Conservation (phyloP, 169 alveolate species). For the Plasmodium inui region DNA sequence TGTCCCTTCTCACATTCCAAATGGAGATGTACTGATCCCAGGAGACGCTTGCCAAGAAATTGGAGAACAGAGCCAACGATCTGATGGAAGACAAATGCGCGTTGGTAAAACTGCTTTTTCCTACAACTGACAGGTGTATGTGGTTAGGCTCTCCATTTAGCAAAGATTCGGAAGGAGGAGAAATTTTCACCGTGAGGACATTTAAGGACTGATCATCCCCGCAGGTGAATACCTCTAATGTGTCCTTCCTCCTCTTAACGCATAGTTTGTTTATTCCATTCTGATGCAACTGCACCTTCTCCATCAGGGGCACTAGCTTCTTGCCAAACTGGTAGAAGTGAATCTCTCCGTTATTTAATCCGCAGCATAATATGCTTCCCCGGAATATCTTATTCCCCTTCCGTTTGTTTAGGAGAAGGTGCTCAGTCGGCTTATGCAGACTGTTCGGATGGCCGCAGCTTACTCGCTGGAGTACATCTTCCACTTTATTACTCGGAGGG, state of each 20-base stretch:
- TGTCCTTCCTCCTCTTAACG: constrained; percentile 3
- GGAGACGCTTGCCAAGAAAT: constrained; percentile 28
- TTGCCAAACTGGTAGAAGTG: constrained; percentile 11
- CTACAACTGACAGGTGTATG: constrained; percentile 2
- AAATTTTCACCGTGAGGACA: constrained; percentile 20
- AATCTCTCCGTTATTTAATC: constrained; percentile 44
- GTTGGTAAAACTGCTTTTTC: constrained; percentile 18
- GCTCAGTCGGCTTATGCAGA: not conserved
- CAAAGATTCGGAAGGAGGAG: not conserved
- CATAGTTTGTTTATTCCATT: constrained; percentile 62
- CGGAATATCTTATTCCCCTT: not conserved
- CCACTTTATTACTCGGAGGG: not conserved
- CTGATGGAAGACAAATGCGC: constrained; percentile 65
- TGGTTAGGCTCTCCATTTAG: not conserved
- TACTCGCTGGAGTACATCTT: not conserved
- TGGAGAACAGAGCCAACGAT: constrained; percentile 11
- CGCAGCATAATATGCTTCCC: constrained; percentile 27
- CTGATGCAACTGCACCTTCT: constrained; percentile 39
- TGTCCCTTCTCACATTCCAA: constrained; percentile 21
- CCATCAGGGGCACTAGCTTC: not conserved
- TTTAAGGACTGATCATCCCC: constrained; percentile 71
- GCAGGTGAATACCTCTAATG: constrained; percentile 28
- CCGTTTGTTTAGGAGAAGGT: not conserved
- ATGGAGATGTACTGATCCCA: constrained; percentile 66
- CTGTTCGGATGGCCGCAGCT: not conserved